phyloP scores from a whole-genome alignment of 73 alveolate species.

The Paramecium octaurelia region DNA sequence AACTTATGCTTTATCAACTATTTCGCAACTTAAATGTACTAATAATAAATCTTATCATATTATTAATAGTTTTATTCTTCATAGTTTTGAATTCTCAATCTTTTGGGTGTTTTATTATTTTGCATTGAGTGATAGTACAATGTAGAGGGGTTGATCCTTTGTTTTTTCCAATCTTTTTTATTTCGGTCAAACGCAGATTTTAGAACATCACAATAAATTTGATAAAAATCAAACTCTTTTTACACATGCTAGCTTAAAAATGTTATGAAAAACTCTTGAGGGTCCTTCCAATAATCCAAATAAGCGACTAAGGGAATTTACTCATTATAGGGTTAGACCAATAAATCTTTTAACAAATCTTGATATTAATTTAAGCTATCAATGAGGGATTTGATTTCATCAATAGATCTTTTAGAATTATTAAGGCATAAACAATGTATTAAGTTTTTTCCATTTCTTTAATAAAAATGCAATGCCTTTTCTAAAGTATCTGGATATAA shows the following conservation, averaged over 20 bases:
- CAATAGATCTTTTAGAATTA: neutral
- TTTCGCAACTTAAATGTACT: neutral
- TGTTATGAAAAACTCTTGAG: neutral
- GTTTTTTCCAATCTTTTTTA: neutral
- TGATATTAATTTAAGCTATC: neutral
- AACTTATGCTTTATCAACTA: neutral
- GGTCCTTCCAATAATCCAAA: neutral
- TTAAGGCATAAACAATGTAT: neutral
- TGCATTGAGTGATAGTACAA: neutral
- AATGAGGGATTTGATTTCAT: neutral
- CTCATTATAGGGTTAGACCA: neutral
- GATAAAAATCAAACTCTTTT: neutral
- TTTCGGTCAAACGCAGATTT: neutral
- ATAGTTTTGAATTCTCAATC: neutral
- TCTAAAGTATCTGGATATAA: neutral
- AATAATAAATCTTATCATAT: neutral
- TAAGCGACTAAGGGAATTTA: neutral
- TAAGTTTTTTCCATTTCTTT: neutral
- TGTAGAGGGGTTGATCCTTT: neutral
- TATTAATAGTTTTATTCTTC: neutral
- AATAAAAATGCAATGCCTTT: neutral
- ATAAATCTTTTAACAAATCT: neutral
- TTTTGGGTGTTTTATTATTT: neutral
- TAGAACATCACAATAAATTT: neutral
- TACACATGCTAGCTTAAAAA: neutral